Conservation (phyloP, 352 stramenopile genomes). For the Pythium apleroticum region DNA sequence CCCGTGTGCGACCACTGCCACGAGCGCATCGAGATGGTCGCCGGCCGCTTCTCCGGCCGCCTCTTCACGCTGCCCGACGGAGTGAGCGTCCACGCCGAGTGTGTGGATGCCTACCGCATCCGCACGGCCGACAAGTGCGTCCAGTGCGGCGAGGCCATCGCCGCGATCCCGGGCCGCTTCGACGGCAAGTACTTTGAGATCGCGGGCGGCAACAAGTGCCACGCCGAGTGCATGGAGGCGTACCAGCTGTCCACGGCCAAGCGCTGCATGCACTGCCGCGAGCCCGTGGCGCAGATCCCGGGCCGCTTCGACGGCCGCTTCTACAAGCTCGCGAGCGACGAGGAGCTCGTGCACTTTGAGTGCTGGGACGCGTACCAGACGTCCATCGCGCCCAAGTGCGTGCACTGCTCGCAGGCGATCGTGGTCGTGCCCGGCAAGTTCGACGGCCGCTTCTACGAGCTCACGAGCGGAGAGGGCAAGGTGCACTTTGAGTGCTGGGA, state of each 20-base stretch:
- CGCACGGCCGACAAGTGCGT: constrained; percentile 76
- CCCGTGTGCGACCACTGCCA: constrained; percentile 74
- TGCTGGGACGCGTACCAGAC: constrained; percentile 84
- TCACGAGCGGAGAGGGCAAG: constrained; percentile 72
- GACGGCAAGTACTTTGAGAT: constrained; percentile 83
- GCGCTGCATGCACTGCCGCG: constrained; percentile 66
- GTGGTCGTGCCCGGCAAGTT: constrained; percentile 71
- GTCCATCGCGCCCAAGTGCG: constrained; percentile 69
- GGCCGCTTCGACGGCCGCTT: constrained; percentile 81
- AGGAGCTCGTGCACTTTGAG: constrained; percentile 79
- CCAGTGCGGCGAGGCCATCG: constrained; percentile 78
- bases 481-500: constrained; percentile 89
- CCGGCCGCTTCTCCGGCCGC: constrained; percentile 71
- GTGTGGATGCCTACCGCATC: constrained; percentile 86
- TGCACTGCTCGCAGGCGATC: constrained; percentile 74
- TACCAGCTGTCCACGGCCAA: constrained; percentile 74
- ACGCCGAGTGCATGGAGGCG: constrained; percentile 83
- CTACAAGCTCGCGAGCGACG: constrained; percentile 67
- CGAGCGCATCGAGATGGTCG: constrained; percentile 72
- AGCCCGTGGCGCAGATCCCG: constrained; percentile 67
- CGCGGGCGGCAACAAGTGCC: constrained; percentile 60
- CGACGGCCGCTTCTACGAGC: constrained; percentile 83
- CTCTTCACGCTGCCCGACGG: constrained; percentile 81
- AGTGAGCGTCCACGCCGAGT: constrained; percentile 77
- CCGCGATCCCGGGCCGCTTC: constrained; percentile 69